These are phyloP conservation scores for Geotrichum reessii DNA, from an alignment of 1,139 yeast species.

Conservation along the genomic window DNA sequence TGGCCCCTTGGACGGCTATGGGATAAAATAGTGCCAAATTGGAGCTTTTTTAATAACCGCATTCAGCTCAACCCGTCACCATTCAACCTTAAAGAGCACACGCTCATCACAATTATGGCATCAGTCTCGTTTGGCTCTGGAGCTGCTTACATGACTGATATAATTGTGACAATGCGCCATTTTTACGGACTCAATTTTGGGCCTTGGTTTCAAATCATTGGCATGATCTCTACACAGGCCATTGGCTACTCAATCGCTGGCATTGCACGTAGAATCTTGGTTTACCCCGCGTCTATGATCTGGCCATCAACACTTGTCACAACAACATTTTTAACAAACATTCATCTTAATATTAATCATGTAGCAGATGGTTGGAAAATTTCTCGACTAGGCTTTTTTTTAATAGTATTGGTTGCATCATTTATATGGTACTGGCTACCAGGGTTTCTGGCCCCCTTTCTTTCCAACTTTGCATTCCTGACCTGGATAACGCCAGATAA, in stretches of 20 bases:
- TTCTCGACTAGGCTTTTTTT: conserved; percentile 46
- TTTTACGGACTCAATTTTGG: conserved; percentile 48
- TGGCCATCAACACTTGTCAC: conserved; percentile 55
- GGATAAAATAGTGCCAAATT: conserved; percentile 47
- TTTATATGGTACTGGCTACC: conserved; percentile 57
- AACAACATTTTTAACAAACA: conserved; percentile 50
- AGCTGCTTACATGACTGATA: conserved; percentile 57
- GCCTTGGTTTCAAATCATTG: conserved; percentile 48
- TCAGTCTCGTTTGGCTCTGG: conserved; percentile 55
- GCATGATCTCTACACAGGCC: conserved; percentile 52
- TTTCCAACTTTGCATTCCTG: conserved; percentile 49
- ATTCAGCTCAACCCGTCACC: conserved; percentile 52
- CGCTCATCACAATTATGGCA: conserved; percentile 57
- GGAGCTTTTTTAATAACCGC: conserved; percentile 41
- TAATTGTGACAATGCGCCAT: conserved; percentile 49
- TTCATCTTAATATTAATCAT: conserved; percentile 58
- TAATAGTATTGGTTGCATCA: conserved; percentile 37
- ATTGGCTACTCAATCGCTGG: conserved; percentile 67
- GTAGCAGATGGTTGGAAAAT: conserved; percentile 52
- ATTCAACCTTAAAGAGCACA: conserved; percentile 61
- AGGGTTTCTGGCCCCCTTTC: conserved; percentile 46
- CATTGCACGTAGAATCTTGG: conserved; percentile 49
- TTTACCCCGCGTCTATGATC: conserved; percentile 56
- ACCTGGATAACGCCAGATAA: conserved; percentile 54
- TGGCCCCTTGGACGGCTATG: conserved; percentile 57